Conservation (phyloP, 805 yeast species). For the Spathaspora girioi region DNA sequence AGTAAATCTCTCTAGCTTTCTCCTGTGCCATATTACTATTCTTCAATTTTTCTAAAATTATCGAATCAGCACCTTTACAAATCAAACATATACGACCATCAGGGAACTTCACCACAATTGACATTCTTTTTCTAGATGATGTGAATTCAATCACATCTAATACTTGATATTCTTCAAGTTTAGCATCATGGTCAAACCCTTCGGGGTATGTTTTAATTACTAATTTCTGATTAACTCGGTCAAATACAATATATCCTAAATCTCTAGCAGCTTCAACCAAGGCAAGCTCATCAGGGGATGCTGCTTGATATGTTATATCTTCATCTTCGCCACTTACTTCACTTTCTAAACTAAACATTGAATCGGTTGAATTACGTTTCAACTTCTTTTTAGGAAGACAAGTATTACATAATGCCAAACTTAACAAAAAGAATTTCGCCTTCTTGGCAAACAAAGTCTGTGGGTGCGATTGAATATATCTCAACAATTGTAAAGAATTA, state of each 20-base stretch:
- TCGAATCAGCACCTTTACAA: slow-evolving; percentile 95
- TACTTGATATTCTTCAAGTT: slow-evolving; percentile 65
- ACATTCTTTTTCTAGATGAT: slow-evolving; percentile 90
- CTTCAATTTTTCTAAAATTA: slow-evolving; percentile 71
- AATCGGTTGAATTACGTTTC: not conserved
- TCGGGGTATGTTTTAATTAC: slow-evolving; percentile 76
- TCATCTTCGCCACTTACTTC: slow-evolving; percentile 10
- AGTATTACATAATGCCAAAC: slow-evolving; percentile 84
- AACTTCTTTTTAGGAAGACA: slow-evolving; percentile 66
- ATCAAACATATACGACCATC: slow-evolving; percentile 70
- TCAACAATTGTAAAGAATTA: slow-evolving; percentile 59
- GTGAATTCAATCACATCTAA: slow-evolving; percentile 83
- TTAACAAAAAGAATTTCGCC: slow-evolving; percentile 74
- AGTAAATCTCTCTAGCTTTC: slow-evolving; percentile 64
- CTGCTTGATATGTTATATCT: slow-evolving; percentile 77
- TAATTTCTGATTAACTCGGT: slow-evolving; percentile 57
- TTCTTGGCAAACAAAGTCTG: slow-evolving; percentile 62
- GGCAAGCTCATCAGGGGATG: slow-evolving; percentile 97
- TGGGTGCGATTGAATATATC: slow-evolving; percentile 71
- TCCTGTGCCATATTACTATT: slow-evolving; percentile 53
- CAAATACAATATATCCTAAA: slow-evolving; percentile 82
- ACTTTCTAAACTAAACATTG: slow-evolving; percentile 1
- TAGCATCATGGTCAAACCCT: slow-evolving; percentile 68
- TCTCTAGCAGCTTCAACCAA: slow-evolving; percentile 92
- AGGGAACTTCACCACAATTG: slow-evolving; percentile 76